Base-by-base conservation (phyloP, 208 protist genomes). In the Trypanosoma boissoni region DNA sequence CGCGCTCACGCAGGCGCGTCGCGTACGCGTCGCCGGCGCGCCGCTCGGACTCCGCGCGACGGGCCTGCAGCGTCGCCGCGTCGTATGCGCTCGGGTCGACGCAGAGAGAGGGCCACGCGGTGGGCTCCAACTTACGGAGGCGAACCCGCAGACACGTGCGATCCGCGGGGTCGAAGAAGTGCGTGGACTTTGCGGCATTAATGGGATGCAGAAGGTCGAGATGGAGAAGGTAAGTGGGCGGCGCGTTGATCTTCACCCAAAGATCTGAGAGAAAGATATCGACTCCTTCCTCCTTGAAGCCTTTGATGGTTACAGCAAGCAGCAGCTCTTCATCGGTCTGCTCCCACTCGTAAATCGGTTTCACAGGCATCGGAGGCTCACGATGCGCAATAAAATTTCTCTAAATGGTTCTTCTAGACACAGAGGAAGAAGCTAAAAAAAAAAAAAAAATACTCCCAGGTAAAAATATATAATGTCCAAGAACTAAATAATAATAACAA, bases 231-330 rank as follows among this genome's bases (percentile, higher is more conserved):
- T 95, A 95, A 27, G 81, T 86, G 0, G 91, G 88, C 1, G 80
- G 55, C 0, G 86, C 88, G 51, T 95, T 95, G 3, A 92, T 75
- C 68, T 95, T 97, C 12, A 93, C 78, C 27, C 82, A 93, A 2
- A 87, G 28, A 55, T 91, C 81, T 9, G 84, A 77, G 28, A 95
- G 65, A 36, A 94, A 83, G 6, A 97, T 83, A 72, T 95, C 83
- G 26, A 97, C 83, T 0, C 75, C 59, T n/a, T 93, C 86, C 34
- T 76, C 77, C 70, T 88, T 90, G 43, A 67, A 85, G 20, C 86
- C 83, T 58, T 94, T 93, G 48, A 95, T 73, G 3, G 60, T 65
- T 14, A 94, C 71, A 14, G 78, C 46, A 12, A 97, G 58, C n/a
- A 81, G 68, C 8, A 97, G 71, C 20, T 86, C 74, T 23, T 87